Evolutionary conservation across 495 filamentous ascomycete species (phyloP), one percentile per base, ranked within the genome.

Genomic region (Pseudoneurospora amorphoporcata): DNA sequence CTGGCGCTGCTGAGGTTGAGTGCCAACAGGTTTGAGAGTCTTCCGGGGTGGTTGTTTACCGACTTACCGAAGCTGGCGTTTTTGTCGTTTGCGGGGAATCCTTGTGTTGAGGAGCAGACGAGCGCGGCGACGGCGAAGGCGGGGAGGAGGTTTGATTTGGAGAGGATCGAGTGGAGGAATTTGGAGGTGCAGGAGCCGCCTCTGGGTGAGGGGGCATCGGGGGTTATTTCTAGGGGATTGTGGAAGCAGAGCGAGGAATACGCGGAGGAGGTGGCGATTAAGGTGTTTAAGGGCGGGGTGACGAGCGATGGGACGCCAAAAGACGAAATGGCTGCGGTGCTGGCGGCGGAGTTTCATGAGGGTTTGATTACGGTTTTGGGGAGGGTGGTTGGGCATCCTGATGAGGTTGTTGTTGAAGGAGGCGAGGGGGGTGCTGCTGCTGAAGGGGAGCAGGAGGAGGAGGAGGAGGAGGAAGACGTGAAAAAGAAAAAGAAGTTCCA

Each of bases 61-160:
- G 8, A 14, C 6, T 73, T 86, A 17, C 83, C 83, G 3, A 75
- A 81, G 70, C 79, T 86, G 3, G 79, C 81, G n/a, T 85, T 83
- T 70, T 75, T 85, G 69, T 82, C 82, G 29, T 85, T 85, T 70
- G 82, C 82, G 17, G 80, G 80, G 3, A 86, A 86, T 71, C 83
- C 83, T 8, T 85, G 84, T 71, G 75, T 76, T 1, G 53, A 73
- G 16, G 43, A 76, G 35, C 53, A 72, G 6, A 47, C 70, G 29
- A 16, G 38, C 8, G 74, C 71, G 68, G 76, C 76, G 65, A 71
- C 73, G 68, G 70, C 58, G 23, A 68, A 73, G 45, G 69, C 72
- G 43, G 53, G 53, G 6, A 61, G 8, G 6, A 72, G 77, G 58
- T 69, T 69, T 35, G 76, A 72, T 37, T 76, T 84, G 12, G 76